Conservation (phyloP, 257 asterid species). For the Capsicum chinense region DNA sequence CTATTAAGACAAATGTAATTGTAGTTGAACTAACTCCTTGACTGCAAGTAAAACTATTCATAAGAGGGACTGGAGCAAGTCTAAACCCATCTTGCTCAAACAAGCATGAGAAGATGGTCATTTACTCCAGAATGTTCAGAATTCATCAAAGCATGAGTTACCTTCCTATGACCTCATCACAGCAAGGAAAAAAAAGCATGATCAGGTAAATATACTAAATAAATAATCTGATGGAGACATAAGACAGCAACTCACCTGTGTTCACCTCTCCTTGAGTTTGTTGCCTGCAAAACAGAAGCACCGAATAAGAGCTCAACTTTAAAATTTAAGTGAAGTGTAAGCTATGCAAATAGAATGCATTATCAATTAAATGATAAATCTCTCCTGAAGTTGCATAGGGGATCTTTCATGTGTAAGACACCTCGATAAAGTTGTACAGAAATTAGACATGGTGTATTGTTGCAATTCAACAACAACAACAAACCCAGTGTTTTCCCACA, state of each 20-base stretch:
- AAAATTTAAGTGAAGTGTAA: not conserved
- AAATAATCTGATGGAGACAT: not conserved
- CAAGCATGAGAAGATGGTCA: not conserved
- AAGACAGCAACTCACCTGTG: constrained; percentile 56
- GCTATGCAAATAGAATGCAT: not conserved
- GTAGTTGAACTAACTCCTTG: constrained; percentile 5
- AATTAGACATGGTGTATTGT: not conserved
- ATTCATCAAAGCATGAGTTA: not conserved
- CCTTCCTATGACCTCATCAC: not conserved
- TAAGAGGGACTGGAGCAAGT: not conserved
- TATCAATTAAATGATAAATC: not conserved
- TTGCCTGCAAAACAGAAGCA: constrained; percentile 57
- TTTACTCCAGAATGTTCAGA: not conserved
- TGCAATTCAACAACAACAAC: not conserved
- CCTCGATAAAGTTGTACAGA: not conserved
- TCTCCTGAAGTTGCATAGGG: constrained; percentile 23
- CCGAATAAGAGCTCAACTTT: constrained; percentile 35
- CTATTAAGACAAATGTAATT: not conserved
- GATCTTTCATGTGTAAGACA: not conserved
- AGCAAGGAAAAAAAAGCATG: constrained; percentile 8
- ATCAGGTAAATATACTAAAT: not conserved
- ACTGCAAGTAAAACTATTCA: not conserved
- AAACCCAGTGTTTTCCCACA: too few relatives aligned
- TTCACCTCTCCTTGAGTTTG: constrained; percentile 56
- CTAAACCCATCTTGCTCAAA: constrained; percentile 14